Evolutionary conservation across 83 land plant genomes (phyloP), one percentile per base, ranked within the genome.

Genomic region (Picea engelmannii): DNA sequence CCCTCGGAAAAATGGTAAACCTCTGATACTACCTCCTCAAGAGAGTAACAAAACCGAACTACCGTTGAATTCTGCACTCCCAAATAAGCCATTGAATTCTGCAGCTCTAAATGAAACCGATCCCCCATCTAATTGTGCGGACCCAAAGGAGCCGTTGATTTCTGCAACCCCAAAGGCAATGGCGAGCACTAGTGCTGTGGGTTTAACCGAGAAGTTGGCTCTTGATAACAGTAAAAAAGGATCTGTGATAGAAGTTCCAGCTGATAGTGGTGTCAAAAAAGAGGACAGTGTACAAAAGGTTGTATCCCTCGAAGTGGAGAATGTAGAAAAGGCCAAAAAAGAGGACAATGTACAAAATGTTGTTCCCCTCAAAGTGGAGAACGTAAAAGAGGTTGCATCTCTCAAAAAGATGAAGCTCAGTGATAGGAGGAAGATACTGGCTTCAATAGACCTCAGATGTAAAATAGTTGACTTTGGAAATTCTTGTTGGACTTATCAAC

Each of bases 401-500:
- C 78, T 75, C 60, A 75, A 75, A 75, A 21, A 4, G 23, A 12
- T 75, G 61, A 52, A 24, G 0, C 61, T 75, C 25, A 23, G 16
- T 75, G 16, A 4, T 23, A 52, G 78, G 61, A 52, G 17, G 61
- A 75, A 52, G 61, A 75, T 75, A 52, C 65, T 85, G 60, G 68
- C 66, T 2, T 70, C 66, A 47, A 40, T 85, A 12, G 82, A 87
- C 80, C 71, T 85, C 62, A 79, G 84, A 76, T 85, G 88, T 87
- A 87, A 87, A 85, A 82, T 87, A 69, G 88, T 85, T 77, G 89
- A 87, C 75, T 75, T 87, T 52, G 89, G 89, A 35, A 85, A 85
- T 74, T 81, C 89, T 44, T 87, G 89, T 81, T 87, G 89, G 89
- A 85, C 88, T n/a, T 82, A 85, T 66, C 85, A 85, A 79, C 84